Conservation (phyloP, 1,284 basidiomycete species). For the Fistulina hepatica region DNA sequence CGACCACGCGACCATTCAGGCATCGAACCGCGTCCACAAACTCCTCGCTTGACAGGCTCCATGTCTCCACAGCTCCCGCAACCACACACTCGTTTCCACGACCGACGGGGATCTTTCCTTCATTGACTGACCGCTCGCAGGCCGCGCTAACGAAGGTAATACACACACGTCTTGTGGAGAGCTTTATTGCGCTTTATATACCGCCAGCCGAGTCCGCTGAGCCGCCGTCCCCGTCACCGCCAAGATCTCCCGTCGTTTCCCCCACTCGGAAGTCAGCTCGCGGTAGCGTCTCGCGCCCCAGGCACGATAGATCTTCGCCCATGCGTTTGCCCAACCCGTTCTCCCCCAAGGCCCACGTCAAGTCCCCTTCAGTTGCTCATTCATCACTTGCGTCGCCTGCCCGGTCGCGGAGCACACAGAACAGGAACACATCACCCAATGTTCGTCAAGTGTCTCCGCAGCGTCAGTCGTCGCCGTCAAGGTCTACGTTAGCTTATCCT, state of each 20-base stretch:
- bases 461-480: slow-evolving; percentile 9
- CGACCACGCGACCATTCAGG: slow-evolving; percentile 27
- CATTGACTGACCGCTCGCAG: slow-evolving; percentile 50
- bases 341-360: slow-evolving; percentile 12
- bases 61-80: no score
- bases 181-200: slow-evolving; percentile 53
- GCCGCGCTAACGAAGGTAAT: slow-evolving; percentile 56
- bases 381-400: no score
- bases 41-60: no score
- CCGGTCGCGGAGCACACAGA: no score
- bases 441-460: slow-evolving; percentile 12
- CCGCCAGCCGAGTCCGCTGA: slow-evolving; percentile 13
- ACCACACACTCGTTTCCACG: slow-evolving; percentile 16
- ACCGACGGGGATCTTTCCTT: slow-evolving; percentile 13
- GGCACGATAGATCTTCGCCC: slow-evolving; percentile 3
- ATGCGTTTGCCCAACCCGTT: slow-evolving; percentile 15
- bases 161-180: slow-evolving; percentile 66
- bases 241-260: slow-evolving; percentile 14
- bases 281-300: no score
- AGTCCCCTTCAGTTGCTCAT: no score
- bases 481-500: slow-evolving; percentile 13
- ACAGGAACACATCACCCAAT: slow-evolving; percentile 8
- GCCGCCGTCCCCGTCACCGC: slow-evolving; percentile 8
- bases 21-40: slow-evolving; percentile 40
- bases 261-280: slow-evolving; percentile 10